phyloP scores from a whole-genome alignment of 768 basidiomycete genomes.

The Sarcodon aspratus region DNA sequence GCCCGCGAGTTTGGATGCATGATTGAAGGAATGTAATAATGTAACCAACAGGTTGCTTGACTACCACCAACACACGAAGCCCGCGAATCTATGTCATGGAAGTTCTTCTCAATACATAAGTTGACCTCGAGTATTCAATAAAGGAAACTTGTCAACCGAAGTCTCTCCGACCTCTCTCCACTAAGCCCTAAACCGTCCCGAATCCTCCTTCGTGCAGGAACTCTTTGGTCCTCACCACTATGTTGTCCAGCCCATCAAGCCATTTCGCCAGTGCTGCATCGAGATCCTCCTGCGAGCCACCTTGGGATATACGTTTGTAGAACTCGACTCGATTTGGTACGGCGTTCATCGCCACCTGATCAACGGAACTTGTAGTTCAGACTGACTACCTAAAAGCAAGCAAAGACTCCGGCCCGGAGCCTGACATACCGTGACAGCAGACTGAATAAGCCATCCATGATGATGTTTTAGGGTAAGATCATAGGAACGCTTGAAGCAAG shows the following conservation, averaged over 20 bases:
- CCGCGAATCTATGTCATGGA: no score
- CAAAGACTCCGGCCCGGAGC: not conserved
- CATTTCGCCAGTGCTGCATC: constrained; percentile 44
- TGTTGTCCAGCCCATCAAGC: constrained; percentile 44
- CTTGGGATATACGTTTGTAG: constrained; percentile 48
- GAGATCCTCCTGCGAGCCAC: constrained; percentile 42
- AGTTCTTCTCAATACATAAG: no score
- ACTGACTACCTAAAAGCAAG: not conserved
- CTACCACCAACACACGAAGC: no score
- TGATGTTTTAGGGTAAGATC: constrained; percentile 57
- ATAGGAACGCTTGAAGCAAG: constrained; percentile 63
- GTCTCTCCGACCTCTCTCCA: not conserved
- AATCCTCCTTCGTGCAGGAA: constrained; percentile 50
- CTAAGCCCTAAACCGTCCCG: constrained; percentile 31
- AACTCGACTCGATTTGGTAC: constrained; percentile 55
- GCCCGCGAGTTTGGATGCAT: no score
- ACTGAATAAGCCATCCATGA: constrained; percentile 56
- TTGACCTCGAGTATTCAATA: no score
- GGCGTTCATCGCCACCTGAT: constrained; percentile 30
- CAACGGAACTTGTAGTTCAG: not conserved
- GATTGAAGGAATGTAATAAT: no score
- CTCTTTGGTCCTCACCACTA: constrained; percentile 35
- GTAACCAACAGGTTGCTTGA: no score
- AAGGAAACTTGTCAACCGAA: no score
- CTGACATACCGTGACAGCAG: constrained; percentile 48